Conservation (phyloP, 495 filamentous ascomycete species). For the Thermothielavioides terrestris region DNA sequence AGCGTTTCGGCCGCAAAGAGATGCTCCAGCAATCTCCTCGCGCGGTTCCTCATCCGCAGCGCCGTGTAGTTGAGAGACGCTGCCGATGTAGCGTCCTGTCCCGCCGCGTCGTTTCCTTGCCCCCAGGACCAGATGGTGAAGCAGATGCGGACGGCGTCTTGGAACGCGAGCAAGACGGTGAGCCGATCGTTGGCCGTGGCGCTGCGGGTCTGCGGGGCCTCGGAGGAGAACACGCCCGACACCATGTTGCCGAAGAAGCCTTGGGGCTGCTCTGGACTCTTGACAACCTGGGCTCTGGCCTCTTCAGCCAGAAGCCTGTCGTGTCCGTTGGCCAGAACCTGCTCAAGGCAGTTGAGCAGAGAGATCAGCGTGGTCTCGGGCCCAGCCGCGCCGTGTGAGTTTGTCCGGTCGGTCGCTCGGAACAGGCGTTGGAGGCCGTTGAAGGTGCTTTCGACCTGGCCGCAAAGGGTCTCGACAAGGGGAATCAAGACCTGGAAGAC, state of each 20-base stretch:
- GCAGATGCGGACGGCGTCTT: constrained; percentile 85
- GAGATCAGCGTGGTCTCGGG: constrained; percentile 66
- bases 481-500: constrained; percentile 88
- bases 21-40: constrained; percentile 80
- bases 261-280: constrained; percentile 76
- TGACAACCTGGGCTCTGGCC: constrained; percentile 53
- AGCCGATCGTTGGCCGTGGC: constrained; percentile 85
- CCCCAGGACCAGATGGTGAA: constrained; percentile 96
- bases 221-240: constrained; percentile 78
- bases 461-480: constrained; percentile 80
- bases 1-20: constrained; percentile 90
- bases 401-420: constrained; percentile 26
- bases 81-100: constrained; percentile 58
- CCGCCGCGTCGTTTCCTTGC: constrained; percentile 45
- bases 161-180: constrained; percentile 91
- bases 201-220: constrained; percentile 63
- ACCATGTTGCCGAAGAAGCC: constrained; percentile 98
- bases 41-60: constrained; percentile 78
- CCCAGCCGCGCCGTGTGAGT: constrained; percentile 24
- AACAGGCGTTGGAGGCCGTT: constrained; percentile 51
- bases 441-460: constrained; percentile 64
- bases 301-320: constrained; percentile 73
- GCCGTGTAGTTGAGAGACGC: constrained; percentile 88
- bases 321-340: constrained; percentile 79
- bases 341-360: constrained; percentile 80